phyloP scores from a whole-genome alignment of 352 stramenopile species.

The Pythium scleroteichum region DNA sequence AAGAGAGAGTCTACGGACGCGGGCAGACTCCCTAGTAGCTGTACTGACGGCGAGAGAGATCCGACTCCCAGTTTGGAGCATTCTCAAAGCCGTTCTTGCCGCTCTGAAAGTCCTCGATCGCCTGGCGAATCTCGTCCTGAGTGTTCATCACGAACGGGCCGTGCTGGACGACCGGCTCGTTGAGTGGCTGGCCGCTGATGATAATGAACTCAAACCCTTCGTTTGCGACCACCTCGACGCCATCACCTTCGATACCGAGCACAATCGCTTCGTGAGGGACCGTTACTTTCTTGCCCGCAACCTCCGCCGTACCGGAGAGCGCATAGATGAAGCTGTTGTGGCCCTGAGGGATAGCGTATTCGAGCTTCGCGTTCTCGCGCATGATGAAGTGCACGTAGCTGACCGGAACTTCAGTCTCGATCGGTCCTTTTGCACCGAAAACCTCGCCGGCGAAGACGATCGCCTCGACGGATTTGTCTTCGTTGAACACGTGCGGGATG shows the following conservation, averaged over 20 bases:
- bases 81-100: slow-evolving; percentile 64
- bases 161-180: slow-evolving; percentile 67
- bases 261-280: slow-evolving; percentile 51
- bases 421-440: slow-evolving; percentile 32
- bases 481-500: slow-evolving; percentile 31
- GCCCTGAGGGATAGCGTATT: slow-evolving; percentile 28
- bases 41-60: too few species aligned
- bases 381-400: slow-evolving; percentile 46
- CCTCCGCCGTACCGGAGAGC: slow-evolving; percentile 1
- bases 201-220: slow-evolving; percentile 58
- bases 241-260: slow-evolving; percentile 47
- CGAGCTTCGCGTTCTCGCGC: slow-evolving; percentile 21
- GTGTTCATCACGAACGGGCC: slow-evolving; percentile 78
- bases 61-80: too few species aligned
- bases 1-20: too few species aligned
- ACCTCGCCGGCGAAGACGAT: slow-evolving; percentile 41
- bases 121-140: slow-evolving; percentile 51
- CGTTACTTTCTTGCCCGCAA: slow-evolving; percentile 26
- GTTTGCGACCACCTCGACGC: slow-evolving; percentile 41
- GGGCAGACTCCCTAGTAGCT: too few species aligned
- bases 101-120: slow-evolving; percentile 26
- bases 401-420: slow-evolving; percentile 31
- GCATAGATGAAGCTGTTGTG: slow-evolving; percentile 41
- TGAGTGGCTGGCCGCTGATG: slow-evolving; percentile 53
- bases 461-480: slow-evolving; percentile 31